Evolutionary conservation across 371 early-diverging fungal genomes (phyloP).

Genomic region (Mucor circinelloides): DNA sequence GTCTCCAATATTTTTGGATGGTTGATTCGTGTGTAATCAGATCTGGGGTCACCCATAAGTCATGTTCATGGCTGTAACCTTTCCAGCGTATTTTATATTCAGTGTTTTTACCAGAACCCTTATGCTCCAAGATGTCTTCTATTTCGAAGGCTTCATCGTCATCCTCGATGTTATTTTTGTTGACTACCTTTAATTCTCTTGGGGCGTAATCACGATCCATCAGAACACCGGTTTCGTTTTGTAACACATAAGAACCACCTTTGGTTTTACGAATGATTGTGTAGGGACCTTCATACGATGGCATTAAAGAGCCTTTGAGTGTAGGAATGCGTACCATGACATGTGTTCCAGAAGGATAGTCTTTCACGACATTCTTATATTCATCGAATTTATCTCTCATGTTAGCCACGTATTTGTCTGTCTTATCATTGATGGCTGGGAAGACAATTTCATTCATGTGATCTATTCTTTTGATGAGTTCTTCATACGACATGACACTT

Average conservation of each 20-base stretch:
- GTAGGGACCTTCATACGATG: conserved; percentile 10
- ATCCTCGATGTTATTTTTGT: conserved; percentile 1
- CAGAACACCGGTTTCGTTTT: conserved; percentile 10
- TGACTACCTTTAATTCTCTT: conserved; percentile 13
- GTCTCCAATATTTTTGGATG: too few species aligned
- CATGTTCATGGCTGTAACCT: too few species aligned
- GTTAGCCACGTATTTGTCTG: not conserved
- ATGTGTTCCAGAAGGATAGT: not conserved
- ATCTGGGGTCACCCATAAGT: too few species aligned
- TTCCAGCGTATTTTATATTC: conserved; percentile 6
- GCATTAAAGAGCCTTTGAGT: not conserved
- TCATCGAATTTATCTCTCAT: conserved; percentile 1
- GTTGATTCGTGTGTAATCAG: too few species aligned
- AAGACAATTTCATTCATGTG: conserved; percentile 11
- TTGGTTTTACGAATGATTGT: conserved; percentile 1
- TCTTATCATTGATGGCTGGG: conserved; percentile 9
- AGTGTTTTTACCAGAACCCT: not conserved
- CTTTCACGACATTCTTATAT: conserved; percentile 4
- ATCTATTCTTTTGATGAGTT: not conserved
- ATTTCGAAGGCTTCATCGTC: conserved; percentile 7
- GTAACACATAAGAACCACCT: conserved; percentile 7
- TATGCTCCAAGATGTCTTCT: conserved; percentile 9
- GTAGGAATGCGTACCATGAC: conserved; percentile 6
- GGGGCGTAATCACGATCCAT: conserved; percentile 10
- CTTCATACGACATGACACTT: too few species aligned